Percentiles rank a stretch among this genome's conserved stretches.
Conservation (phyloP, 805 yeast genomes). For the Yarrowia hollandica region DNA sequence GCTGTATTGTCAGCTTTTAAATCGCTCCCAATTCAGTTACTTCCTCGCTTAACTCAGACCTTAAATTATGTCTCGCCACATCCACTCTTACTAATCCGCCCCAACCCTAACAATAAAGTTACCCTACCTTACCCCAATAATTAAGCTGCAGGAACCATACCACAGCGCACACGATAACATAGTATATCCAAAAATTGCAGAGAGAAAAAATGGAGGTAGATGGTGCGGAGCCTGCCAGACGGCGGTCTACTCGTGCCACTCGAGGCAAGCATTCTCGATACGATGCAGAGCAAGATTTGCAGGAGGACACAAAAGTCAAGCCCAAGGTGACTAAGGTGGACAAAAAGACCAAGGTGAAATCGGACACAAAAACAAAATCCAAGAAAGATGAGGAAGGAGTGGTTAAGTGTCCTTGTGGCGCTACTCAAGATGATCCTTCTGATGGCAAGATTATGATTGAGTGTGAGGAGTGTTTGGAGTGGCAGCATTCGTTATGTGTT, state of each 20-base stretch:
- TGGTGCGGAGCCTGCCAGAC: slow-evolving; percentile 27
- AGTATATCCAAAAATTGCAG: no score
- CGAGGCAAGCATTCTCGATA: slow-evolving; percentile 43
- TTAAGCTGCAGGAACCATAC: no score
- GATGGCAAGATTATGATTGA: slow-evolving; percentile 57
- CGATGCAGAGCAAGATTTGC: slow-evolving; percentile 30
- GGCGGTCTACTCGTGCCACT: slow-evolving; percentile 46
- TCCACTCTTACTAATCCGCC: no score
- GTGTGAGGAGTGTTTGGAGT: slow-evolving; percentile 62
- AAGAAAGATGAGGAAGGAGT: slow-evolving; percentile 29
- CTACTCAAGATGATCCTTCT: slow-evolving; percentile 37
- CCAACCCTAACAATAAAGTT: no score
- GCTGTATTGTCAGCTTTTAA: no score
- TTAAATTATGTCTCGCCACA: no score
- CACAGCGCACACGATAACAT: no score
- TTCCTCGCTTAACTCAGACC: no score
- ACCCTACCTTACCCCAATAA: neutral
- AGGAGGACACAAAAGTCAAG: slow-evolving; percentile 31
- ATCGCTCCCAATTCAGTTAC: no score
- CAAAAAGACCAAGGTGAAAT: neutral
- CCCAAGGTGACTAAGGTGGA: neutral
- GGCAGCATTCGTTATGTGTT: slow-evolving; percentile 72
- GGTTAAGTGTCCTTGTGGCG: slow-evolving; percentile 41
- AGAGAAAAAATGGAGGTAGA: slow-evolving; percentile 18
- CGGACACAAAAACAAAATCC: neutral